These are phyloP conservation scores for Suillus weaverae DNA, from an alignment of 768 basidiomycete genomes.

Conservation along the genomic window DNA sequence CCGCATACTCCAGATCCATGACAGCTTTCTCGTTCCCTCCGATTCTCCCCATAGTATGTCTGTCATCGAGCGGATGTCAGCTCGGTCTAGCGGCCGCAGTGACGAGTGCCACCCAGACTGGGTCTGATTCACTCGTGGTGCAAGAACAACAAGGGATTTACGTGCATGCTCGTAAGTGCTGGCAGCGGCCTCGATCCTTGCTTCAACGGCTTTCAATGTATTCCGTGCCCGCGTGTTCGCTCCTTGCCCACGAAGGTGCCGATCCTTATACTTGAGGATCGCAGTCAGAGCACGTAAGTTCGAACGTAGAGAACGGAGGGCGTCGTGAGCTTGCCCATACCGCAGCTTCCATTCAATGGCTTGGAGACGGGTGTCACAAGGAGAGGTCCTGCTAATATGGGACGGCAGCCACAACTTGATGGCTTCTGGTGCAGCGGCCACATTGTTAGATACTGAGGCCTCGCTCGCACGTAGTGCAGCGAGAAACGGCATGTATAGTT, in stretches of 20 bases:
- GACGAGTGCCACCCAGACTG: neutral
- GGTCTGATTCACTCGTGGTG: neutral
- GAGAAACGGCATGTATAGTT: neutral
- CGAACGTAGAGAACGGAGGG: neutral
- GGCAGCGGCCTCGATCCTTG: neutral
- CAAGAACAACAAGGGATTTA: neutral
- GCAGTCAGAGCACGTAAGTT: neutral
- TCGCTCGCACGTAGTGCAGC: neutral
- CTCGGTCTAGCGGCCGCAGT: neutral
- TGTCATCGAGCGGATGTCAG: neutral
- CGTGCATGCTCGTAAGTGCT: neutral
- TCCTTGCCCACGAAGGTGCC: neutral
- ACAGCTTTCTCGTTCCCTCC: too few species aligned
- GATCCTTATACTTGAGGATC: neutral
- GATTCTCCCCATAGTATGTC: slow-evolving; percentile 8
- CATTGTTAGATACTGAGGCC: neutral
- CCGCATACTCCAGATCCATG: slow-evolving; percentile 12
- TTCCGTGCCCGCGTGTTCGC: neutral
- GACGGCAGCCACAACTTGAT: neutral
- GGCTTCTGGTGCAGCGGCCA: neutral
- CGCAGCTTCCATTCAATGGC: neutral
- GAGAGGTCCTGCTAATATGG: neutral
- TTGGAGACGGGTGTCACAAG: neutral
- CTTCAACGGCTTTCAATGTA: neutral
- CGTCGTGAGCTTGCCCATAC: neutral